Base-by-base conservation (phyloP, 2,329 filamentous ascomycete genomes). In the Fusarium albosuccineum region DNA sequence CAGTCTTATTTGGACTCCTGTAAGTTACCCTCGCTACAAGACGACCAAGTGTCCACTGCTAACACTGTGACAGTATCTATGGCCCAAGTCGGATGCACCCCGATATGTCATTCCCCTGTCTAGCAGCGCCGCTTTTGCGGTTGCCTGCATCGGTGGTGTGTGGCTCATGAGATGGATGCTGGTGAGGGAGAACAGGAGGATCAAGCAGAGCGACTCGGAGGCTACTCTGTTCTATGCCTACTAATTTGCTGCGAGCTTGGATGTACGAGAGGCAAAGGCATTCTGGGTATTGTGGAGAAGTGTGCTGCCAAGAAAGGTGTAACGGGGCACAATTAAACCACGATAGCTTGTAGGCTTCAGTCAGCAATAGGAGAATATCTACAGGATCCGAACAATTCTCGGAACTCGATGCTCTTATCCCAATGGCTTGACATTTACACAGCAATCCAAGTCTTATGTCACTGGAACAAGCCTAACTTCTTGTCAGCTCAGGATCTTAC, bases 121-220 rank as follows among this genome's bases (percentile, higher is more conserved):
- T 3, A 67, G 62, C 17, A 73, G 70, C 11, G 68, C 66, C 1
- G 70, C 33, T 0, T 75, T 76, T 64, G 74, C 73, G 22, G 76
- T 77, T 3, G 73, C 78, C 2, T 79, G 79, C 9, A 77, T 76
- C 9, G 73, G 66, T 1, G 73, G 73, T 2, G 71, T 71, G 0
- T 76, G 74, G 74, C 55, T 64, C 0, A 62, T 76, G 62, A 59
- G 68, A 5, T 62, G 70, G 53, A 75, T 74, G 74, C 50, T 76
- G 8, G 51, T 73, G 8, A 66, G 57, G 0, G 68, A 64, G 6
- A 76, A 76, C 59, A 72, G 72, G 37, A 73, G 67, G 54, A 67
- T 76, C 5, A 70, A 66, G 11, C 66, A 69, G 26, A 67, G 56
- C 0, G 67, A 72, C 16, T 72, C 70, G 1, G 71, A 73, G 40